Evolutionary conservation across 768 basidiomycete species (phyloP).

Genomic region (Xerocomellus amylosporus): DNA sequence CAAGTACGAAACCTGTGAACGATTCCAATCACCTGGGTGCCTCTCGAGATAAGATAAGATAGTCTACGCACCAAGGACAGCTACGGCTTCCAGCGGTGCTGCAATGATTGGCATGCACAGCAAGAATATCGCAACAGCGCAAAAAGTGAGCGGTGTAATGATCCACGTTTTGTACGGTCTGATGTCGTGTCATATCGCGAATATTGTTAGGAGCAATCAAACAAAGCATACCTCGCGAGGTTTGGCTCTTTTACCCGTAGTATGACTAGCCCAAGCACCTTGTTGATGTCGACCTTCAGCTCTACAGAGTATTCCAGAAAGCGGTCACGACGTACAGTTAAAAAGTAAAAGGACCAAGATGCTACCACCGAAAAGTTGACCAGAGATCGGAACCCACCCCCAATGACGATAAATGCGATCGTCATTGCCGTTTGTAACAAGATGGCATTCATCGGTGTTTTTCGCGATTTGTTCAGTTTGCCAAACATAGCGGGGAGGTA

Average conservation of each 20-base stretch:
- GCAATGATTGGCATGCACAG: slow-evolving; percentile 94
- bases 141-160: slow-evolving; percentile 85
- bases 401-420: slow-evolving; percentile 74
- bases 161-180: slow-evolving; percentile 95
- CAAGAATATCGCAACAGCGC: slow-evolving; percentile 58
- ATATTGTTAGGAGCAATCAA: background rate
- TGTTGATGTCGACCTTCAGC: slow-evolving; percentile 2
- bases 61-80: slow-evolving; percentile 69
- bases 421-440: slow-evolving; percentile 75
- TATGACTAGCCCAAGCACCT: slow-evolving; percentile 88
- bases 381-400: slow-evolving; percentile 84
- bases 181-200: background rate
- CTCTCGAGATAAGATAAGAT: background rate
- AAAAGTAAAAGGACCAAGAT: slow-evolving; percentile 84
- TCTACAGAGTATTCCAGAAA: background rate
- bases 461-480: slow-evolving; percentile 64
- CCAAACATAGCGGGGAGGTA: slow-evolving; percentile 87
- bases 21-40: background rate
- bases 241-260: slow-evolving; percentile 88
- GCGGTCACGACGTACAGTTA: slow-evolving; percentile 55
- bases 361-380: slow-evolving; percentile 90
- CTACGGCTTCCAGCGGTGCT: slow-evolving; percentile 82
- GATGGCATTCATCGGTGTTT: slow-evolving; percentile 88
- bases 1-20: slow-evolving; percentile 65
- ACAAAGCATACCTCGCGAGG: slow-evolving; percentile 61